Conservation (phyloP, 1,284 basidiomycete genomes). For the Anthracocystis panici-leucophaei region DNA sequence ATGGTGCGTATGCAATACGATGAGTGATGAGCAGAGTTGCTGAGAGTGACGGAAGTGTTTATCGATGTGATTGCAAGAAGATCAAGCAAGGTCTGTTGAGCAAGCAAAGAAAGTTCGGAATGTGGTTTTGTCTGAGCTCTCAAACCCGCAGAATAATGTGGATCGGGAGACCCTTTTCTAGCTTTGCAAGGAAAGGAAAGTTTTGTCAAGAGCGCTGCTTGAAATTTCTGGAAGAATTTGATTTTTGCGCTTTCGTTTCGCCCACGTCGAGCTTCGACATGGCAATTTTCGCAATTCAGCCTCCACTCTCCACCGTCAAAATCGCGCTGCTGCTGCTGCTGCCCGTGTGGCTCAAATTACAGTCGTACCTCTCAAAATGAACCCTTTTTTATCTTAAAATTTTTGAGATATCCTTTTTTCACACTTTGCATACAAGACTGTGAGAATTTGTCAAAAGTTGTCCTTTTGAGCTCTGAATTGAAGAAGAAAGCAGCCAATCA, state of each 20-base stretch:
- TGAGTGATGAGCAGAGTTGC: too few relatives aligned
- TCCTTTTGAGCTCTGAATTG: too few relatives aligned
- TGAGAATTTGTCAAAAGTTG: too few relatives aligned
- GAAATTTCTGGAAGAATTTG: slow-evolving; percentile 38
- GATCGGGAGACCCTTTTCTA: slow-evolving; percentile 13
- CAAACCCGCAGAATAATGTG: neutral
- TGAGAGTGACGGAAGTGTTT: neutral
- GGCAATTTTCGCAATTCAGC: neutral
- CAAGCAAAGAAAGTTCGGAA: neutral
- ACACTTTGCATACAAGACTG: too few relatives aligned
- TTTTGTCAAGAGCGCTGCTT: slow-evolving; percentile 8
- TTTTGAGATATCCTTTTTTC: too few relatives aligned
- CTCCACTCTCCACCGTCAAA: slow-evolving; percentile 9
- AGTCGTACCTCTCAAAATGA: too few relatives aligned
- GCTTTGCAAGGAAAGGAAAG: neutral
- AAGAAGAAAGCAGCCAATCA: too few relatives aligned
- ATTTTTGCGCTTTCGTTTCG: too few relatives aligned
- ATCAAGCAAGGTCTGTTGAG: too few relatives aligned
- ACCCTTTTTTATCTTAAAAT: too few relatives aligned
- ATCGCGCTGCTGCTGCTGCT: neutral
- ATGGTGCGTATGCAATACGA: too few relatives aligned
- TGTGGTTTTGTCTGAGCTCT: neutral
- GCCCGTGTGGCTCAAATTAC: slow-evolving; percentile 4
- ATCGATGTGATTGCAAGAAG: slow-evolving; percentile 4
- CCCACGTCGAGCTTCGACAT: slow-evolving; percentile 3